A percentile compares a stretch with the other conserved stretches of the same genome.
phyloP scores from a whole-genome alignment of 495 filamentous ascomycete species.

The Penicillium psychrofluorescens region DNA sequence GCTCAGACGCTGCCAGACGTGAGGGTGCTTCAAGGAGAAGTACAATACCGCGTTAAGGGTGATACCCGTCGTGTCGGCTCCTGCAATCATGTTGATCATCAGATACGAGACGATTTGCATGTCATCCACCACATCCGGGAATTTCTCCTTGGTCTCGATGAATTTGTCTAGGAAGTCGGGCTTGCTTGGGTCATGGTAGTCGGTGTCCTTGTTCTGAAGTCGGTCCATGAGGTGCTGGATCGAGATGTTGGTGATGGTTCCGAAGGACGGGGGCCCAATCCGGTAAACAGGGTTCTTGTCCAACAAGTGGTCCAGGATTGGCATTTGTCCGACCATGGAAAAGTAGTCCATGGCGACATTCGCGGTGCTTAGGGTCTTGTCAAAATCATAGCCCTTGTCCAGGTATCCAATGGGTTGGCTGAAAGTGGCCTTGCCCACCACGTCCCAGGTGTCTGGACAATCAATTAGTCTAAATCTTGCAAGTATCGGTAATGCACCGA shows the following conservation, averaged over 20 bases:
- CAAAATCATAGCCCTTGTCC: constrained; percentile 26
- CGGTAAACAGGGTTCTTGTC: constrained; percentile 47
- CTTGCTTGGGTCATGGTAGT: constrained; percentile 10
- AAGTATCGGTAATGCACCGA: neutral
- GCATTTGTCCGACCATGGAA: constrained; percentile 46
- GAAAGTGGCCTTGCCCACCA: constrained; percentile 26
- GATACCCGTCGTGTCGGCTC: constrained; percentile 31
- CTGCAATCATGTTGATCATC: constrained; percentile 35
- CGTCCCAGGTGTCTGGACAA: constrained; percentile 27
- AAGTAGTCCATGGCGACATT: constrained; percentile 17
- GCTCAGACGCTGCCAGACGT: constrained; percentile 21
- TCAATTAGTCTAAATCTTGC: neutral
- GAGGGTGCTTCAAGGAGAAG: constrained; percentile 26
- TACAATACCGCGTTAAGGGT: constrained; percentile 34
- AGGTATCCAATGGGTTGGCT: constrained; percentile 29
- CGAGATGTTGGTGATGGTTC: constrained; percentile 15
- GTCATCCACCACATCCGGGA: constrained; percentile 22
- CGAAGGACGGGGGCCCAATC: constrained; percentile 15
- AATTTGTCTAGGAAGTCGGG: constrained; percentile 29
- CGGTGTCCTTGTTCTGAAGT: constrained; percentile 8
- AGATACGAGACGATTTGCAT: constrained; percentile 26
- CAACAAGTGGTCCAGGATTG: constrained; percentile 52
- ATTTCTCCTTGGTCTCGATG: constrained; percentile 21
- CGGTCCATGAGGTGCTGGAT: constrained; percentile 15
- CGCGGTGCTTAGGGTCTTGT: constrained; percentile 7